Percentiles rank a stretch among this genome's conserved stretches.
phyloP scores from a whole-genome alignment of 2,329 filamentous ascomycete genomes.

The Sporothrix inflata region DNA sequence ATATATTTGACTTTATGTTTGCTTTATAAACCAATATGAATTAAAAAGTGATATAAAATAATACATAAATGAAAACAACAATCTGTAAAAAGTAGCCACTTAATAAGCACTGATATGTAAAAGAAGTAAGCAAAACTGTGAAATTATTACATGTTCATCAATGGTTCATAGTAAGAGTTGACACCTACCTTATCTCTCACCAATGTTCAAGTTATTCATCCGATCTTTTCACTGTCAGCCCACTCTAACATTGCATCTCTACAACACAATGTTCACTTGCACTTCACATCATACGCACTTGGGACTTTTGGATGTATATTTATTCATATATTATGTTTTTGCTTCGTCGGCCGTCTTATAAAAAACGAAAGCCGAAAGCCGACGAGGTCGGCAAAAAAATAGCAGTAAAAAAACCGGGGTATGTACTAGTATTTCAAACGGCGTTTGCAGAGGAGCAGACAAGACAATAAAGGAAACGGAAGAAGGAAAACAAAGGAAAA shows the following conservation, averaged over 20 bases:
- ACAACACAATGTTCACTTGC: not conserved
- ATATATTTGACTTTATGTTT: too few relatives aligned
- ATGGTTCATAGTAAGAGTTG: too few relatives aligned
- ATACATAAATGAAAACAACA: too few relatives aligned
- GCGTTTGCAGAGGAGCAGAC: not conserved
- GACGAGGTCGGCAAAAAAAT: not conserved
- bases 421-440: constrained; percentile 20
- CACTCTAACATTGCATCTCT: not conserved
- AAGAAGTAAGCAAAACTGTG: too few relatives aligned
- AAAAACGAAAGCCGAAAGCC: not conserved
- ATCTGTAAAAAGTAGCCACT: too few relatives aligned
- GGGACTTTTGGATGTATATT: not conserved
- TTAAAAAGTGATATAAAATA: too few relatives aligned
- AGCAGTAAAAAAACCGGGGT: constrained; percentile 4
- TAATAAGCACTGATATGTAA: too few relatives aligned
- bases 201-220: too few relatives aligned
- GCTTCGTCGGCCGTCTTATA: not conserved
- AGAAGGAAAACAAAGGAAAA: not conserved
- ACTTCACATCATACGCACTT: not conserved
- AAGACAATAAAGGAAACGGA: not conserved
- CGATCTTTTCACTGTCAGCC: too few relatives aligned
- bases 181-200: too few relatives aligned
- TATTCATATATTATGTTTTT: not conserved
- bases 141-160: too few relatives aligned
- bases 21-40: too few relatives aligned